Conservation (phyloP, 1,284 basidiomycete genomes). For the Rhodotorula sp. region DNA sequence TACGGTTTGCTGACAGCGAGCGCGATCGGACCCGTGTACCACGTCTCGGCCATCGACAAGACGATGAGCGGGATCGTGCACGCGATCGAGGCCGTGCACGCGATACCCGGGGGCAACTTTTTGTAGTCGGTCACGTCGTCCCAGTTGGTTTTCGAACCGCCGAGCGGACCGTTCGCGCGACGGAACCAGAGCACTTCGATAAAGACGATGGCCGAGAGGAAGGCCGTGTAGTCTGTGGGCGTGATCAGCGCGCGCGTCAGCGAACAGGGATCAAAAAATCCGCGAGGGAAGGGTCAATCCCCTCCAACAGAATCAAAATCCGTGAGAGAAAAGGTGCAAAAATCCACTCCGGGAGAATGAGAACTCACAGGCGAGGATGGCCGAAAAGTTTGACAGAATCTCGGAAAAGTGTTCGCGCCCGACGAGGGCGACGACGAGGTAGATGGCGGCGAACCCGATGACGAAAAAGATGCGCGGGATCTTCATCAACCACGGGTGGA, state of each 20-base stretch:
- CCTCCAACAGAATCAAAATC: no score
- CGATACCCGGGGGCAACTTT: conserved; percentile 60
- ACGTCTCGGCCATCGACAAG: conserved; percentile 30
- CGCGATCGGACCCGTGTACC: conserved; percentile 36
- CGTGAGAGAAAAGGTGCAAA: no score
- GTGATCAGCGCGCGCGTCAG: not conserved
- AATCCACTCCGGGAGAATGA: no score
- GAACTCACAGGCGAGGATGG: not conserved
- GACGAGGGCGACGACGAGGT: conserved; percentile 62
- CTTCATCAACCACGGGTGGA: conserved; percentile 59
- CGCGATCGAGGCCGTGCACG: conserved; percentile 57
- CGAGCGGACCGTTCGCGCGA: conserved; percentile 18
- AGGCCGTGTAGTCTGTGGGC: conserved; percentile 65
- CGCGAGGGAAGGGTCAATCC: no score
- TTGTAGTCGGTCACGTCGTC: conserved; percentile 58
- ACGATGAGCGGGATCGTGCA: conserved; percentile 45
- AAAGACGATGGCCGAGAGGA: conserved; percentile 58
- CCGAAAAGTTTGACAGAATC: conserved; percentile 57
- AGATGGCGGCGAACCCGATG: conserved; percentile 56
- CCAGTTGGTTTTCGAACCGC: conserved; percentile 54
- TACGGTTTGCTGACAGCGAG: conserved; percentile 19
- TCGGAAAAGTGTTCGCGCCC: conserved; percentile 61
- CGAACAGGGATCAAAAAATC: no score
- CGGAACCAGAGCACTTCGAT: conserved; percentile 51
- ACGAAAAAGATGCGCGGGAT: conserved; percentile 65